Evolutionary conservation across 352 stramenopile genomes (phyloP).

Genomic region (Aphanomyces cochlioides): DNA sequence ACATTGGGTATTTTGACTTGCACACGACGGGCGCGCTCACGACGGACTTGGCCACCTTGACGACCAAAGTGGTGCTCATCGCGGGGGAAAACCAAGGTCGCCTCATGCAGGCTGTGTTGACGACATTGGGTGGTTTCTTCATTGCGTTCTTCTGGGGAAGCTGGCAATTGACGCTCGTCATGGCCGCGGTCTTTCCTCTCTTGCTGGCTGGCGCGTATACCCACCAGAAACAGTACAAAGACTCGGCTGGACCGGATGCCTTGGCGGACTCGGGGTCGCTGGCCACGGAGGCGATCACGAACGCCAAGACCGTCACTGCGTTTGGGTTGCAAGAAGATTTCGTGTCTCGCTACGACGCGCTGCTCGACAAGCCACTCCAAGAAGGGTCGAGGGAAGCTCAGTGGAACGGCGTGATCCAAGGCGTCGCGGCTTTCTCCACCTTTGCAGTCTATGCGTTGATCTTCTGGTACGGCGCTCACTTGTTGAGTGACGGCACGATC

Average conservation of each 20-base stretch:
- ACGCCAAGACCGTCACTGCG: slow-evolving; percentile 37
- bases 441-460: slow-evolving; percentile 47
- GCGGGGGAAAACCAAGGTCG: slow-evolving; percentile 45
- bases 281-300: slow-evolving; percentile 35
- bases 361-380: slow-evolving; percentile 35
- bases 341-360: slow-evolving; percentile 32
- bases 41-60: slow-evolving; percentile 49
- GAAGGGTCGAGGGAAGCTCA: slow-evolving; percentile 39
- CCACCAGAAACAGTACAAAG: slow-evolving; percentile 36
- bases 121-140: slow-evolving; percentile 47
- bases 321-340: slow-evolving; percentile 33
- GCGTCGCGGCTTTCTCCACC: slow-evolving; percentile 64
- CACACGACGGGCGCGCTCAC: slow-evolving; percentile 35
- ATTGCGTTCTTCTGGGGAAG: slow-evolving; percentile 66
- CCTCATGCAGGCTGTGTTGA: slow-evolving; percentile 47
- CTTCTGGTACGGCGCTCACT: slow-evolving; percentile 53
- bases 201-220: slow-evolving; percentile 45
- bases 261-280: slow-evolving; percentile 30
- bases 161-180: slow-evolving; percentile 67
- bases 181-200: slow-evolving; percentile 59
- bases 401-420: slow-evolving; percentile 50
- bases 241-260: slow-evolving; percentile 9
- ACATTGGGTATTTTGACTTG: slow-evolving; percentile 50
- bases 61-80: slow-evolving; percentile 44
- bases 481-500: slow-evolving; percentile 43